Conservation (phyloP, 2,329 filamentous ascomycete genomes). For the Nothopassalora personata region DNA sequence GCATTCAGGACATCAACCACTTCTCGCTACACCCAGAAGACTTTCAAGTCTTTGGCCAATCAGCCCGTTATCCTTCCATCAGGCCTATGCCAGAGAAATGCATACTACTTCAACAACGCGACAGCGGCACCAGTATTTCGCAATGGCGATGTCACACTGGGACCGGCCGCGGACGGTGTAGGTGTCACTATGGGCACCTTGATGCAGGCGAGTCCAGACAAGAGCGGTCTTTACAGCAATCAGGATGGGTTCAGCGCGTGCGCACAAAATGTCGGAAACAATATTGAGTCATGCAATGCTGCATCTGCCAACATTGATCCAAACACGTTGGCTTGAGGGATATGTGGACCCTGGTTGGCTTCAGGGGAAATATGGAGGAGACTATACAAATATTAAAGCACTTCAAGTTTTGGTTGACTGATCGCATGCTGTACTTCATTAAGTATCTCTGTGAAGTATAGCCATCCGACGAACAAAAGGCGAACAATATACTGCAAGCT, state of each 20-base stretch:
- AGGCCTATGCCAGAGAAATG: conserved; percentile 20
- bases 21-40: conserved; percentile 10
- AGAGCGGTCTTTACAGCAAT: conserved; percentile 15
- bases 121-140: conserved; percentile 16
- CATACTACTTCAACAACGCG: conserved; percentile 25
- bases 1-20: conserved; percentile 11
- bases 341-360: background rate
- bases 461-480: too few relatives aligned
- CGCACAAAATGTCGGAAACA: conserved; percentile 23
- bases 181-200: conserved; percentile 9
- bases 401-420: too few relatives aligned
- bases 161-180: conserved; percentile 19
- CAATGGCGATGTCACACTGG: conserved; percentile 22
- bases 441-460: too few relatives aligned
- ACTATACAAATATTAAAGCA: too few relatives aligned
- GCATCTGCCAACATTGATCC: conserved; percentile 18
- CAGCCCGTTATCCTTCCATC: conserved; percentile 16
- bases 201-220: conserved; percentile 19
- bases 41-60: conserved; percentile 21
- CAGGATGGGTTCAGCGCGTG: conserved; percentile 21
- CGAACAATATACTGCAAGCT: too few relatives aligned
- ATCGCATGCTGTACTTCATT: too few relatives aligned
- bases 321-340: background rate
- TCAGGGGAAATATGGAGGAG: too few relatives aligned
- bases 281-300: conserved; percentile 21